Base-by-base conservation (phyloP, 177 flowering plant species). In the Vitis hybrid region DNA sequence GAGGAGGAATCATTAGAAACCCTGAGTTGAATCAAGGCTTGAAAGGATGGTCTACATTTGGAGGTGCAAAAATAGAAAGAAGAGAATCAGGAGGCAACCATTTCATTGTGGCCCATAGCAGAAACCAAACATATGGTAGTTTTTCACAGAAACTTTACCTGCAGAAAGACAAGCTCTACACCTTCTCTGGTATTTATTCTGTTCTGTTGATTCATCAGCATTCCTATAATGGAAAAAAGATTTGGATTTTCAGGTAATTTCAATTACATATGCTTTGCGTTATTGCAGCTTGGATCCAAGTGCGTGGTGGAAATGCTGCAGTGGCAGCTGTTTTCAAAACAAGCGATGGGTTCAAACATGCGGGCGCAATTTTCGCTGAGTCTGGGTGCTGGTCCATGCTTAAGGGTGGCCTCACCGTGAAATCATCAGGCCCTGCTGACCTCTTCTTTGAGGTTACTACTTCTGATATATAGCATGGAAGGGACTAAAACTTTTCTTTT, bases 351-450 rank as follows among this genome's bases (percentile, higher is more conserved):
- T 66, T 49, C 29, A 71, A 68, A 53, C 55, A 53, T 67, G 86
- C 83, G 16, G 89, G 89, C 51, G 74, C 78, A 7, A 79, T 79
- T 26, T 16, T 75, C 39, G 93, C 90, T 7, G 72, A 81, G 68
- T 70, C 87, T 18, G 90, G 91, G 2, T 92, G 98, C 69, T 94
- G 98, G 98, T 87, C 97, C 49, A 88, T 94, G 97, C 87, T 94
- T 26, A 94, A 94, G 73, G 97, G 97, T 72, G 98, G 98, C 59
- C 68, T 94, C 57, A 76, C 86, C 3, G 81, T 77, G 0, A 66
- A 83, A 56, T 65, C 68, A 14, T 85, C 95, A 0, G 89, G 90
- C 51, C 82, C 74, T 6, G 89, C 85, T 22, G 73, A 80, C 39
- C 84, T 91, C 48, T 89, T 82, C 70, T 90, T 93, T 73, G 82